Percentiles rank a stretch among this genome's conserved stretches.
phyloP scores from a whole-genome alignment of 2,329 filamentous ascomycete genomes.

The Aspergillus nomiae region DNA sequence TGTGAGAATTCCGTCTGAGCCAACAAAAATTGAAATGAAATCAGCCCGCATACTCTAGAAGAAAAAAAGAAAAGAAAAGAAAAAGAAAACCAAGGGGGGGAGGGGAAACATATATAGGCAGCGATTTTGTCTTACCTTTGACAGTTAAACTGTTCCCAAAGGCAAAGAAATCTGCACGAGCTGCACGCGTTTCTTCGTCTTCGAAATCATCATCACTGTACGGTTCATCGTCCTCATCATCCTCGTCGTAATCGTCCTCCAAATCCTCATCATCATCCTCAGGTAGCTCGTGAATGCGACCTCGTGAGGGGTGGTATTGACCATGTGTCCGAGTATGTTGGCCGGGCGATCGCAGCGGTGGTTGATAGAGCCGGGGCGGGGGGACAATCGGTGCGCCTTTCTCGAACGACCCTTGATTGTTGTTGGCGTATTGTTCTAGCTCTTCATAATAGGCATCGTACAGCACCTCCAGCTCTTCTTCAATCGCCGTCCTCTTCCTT shows the following conservation, averaged over 20 bases:
- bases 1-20: slow-evolving; percentile 85
- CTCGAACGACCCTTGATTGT: slow-evolving; percentile 63
- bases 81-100: not conserved
- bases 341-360: slow-evolving; percentile 56
- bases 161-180: slow-evolving; percentile 82
- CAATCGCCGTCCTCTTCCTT: slow-evolving; percentile 92
- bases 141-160: slow-evolving; percentile 98
- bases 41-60: slow-evolving; percentile 27
- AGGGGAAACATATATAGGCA: not conserved
- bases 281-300: slow-evolving; percentile 66
- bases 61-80: not conserved
- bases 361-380: slow-evolving; percentile 65
- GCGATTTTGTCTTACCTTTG: slow-evolving; percentile 61
- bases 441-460: slow-evolving; percentile 99
- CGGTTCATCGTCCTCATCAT: slow-evolving; percentile 70
- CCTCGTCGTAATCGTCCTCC: slow-evolving; percentile 62
- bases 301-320: slow-evolving; percentile 69
- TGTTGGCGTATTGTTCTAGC: slow-evolving; percentile 94
- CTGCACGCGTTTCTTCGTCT: slow-evolving; percentile 64
- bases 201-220: slow-evolving; percentile 67
- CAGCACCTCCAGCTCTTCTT: slow-evolving; percentile 94
- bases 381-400: slow-evolving; percentile 70
- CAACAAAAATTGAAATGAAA: slow-evolving; percentile 43
- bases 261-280: slow-evolving; percentile 56
- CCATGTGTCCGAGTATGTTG: slow-evolving; percentile 57